These are phyloP conservation scores for Firmiana major DNA, from an alignment of 345 rosid species.

Conservation along the genomic window DNA sequence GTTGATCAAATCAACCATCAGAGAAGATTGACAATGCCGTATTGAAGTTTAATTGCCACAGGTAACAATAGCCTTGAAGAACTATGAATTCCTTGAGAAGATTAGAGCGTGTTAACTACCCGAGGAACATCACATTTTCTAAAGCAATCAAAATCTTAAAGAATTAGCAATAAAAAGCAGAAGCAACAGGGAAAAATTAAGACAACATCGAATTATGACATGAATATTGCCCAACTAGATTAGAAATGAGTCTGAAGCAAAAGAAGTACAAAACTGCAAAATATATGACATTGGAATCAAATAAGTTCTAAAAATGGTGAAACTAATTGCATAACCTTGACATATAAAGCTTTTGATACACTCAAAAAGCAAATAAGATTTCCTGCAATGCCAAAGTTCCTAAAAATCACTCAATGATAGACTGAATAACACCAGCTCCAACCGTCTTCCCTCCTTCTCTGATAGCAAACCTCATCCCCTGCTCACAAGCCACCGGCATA, in stretches of 20 bases:
- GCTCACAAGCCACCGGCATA: slow-evolving; percentile 89
- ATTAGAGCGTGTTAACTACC: neutral
- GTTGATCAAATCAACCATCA: neutral
- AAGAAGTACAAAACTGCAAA: slow-evolving; percentile 39
- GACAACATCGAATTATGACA: slow-evolving; percentile 24
- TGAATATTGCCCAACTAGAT: slow-evolving; percentile 33
- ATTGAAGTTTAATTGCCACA: neutral
- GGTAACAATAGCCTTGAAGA: neutral
- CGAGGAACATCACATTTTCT: neutral
- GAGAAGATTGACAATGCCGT: neutral
- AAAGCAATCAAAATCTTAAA: neutral
- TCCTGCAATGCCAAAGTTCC: neutral
- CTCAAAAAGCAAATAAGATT: slow-evolving; percentile 17
- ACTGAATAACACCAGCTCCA: slow-evolving; percentile 91
- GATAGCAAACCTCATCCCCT: slow-evolving; percentile 96
- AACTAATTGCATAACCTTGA: slow-evolving; percentile 34
- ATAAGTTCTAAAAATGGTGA: slow-evolving; percentile 26
- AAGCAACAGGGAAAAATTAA: neutral
- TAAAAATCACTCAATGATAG: slow-evolving; percentile 52
- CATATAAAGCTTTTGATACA: slow-evolving; percentile 23
- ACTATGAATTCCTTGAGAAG: neutral
- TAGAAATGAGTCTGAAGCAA: slow-evolving; percentile 26
- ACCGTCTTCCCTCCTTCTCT: slow-evolving; percentile 96
- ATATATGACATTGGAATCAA: slow-evolving; percentile 35
- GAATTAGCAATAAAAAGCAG: neutral